Evolutionary conservation across 2,329 filamentous ascomycete species (phyloP).

Genomic region (Aspergillus viridinutans): DNA sequence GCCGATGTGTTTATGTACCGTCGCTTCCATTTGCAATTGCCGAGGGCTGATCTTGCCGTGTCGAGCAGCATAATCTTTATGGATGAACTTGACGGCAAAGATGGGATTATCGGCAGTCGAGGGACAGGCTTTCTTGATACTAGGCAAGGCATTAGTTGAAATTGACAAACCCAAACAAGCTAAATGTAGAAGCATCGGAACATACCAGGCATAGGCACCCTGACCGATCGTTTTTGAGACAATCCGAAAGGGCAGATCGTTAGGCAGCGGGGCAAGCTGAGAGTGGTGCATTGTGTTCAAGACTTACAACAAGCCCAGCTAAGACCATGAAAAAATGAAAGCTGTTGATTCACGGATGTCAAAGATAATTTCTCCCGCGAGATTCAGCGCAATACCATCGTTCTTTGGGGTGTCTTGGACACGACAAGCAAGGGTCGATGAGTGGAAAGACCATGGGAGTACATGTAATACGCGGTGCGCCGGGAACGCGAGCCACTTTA

Average conservation of each 20-base stretch:
- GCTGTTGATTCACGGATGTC: background rate
- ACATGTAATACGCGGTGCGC: slow-evolving; percentile 15
- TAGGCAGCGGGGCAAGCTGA: slow-evolving; percentile 80
- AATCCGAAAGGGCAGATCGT: slow-evolving; percentile 83
- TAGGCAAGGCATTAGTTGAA: slow-evolving; percentile 33
- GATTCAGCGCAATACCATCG: background rate
- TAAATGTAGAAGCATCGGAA: slow-evolving; percentile 1
- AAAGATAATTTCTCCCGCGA: background rate
- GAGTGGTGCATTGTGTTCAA: slow-evolving; percentile 60
- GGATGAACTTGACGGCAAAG: slow-evolving; percentile 97
- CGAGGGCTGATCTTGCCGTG: slow-evolving; percentile 84
- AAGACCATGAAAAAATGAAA: background rate
- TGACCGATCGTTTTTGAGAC: slow-evolving; percentile 95
- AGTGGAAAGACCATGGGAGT: slow-evolving; percentile 4
- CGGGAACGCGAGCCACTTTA: slow-evolving; percentile 35
- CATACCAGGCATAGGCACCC: slow-evolving; percentile 92
- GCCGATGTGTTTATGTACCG: slow-evolving; percentile 81
- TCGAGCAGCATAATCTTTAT: slow-evolving; percentile 89
- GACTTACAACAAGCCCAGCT: slow-evolving; percentile 4
- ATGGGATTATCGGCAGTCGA: slow-evolving; percentile 65
- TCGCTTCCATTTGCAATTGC: slow-evolving; percentile 88
- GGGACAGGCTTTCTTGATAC: slow-evolving; percentile 90
- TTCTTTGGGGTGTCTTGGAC: slow-evolving; percentile 6
- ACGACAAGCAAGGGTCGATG: slow-evolving; percentile 17
- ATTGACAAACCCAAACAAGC: background rate